phyloP scores from a whole-genome alignment of 495 filamentous ascomycete genomes.

The Aspergillus baeticus region DNA sequence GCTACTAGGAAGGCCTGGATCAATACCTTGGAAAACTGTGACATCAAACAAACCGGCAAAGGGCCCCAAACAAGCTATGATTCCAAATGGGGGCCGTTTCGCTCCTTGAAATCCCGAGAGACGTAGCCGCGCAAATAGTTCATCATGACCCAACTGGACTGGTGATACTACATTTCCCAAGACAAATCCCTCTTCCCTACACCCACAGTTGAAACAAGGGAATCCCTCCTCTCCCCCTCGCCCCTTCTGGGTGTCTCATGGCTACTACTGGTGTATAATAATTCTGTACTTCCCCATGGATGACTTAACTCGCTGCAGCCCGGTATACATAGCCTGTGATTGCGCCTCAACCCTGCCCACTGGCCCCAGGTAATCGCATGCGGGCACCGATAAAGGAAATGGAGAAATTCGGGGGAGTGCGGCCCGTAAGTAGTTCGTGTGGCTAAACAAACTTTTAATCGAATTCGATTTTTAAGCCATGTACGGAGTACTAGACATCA shows the following conservation, averaged over 20 bases:
- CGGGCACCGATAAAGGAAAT: neutral
- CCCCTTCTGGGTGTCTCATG: no score
- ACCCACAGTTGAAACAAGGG: neutral
- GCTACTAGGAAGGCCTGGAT: neutral
- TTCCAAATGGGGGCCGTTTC: neutral
- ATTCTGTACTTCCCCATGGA: neutral
- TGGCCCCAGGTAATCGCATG: neutral
- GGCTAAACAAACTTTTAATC: no score
- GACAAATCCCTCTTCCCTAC: neutral
- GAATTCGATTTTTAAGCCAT: no score
- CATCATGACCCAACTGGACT: neutral
- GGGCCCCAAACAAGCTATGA: neutral
- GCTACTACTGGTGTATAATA: neutral
- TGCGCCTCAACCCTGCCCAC: neutral
- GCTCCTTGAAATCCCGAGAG: neutral
- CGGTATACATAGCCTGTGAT: neutral
- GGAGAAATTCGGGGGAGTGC: no score
- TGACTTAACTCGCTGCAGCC: neutral
- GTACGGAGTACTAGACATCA: no score
- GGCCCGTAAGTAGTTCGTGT: no score
- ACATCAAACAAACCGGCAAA: conserved; percentile 9
- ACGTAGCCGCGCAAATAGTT: neutral
- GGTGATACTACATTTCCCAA: neutral
- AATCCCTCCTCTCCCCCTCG: neutral
- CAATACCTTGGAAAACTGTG: neutral